Conservation (phyloP, 495 filamentous ascomycete genomes). For the Geoglossum glabrum region DNA sequence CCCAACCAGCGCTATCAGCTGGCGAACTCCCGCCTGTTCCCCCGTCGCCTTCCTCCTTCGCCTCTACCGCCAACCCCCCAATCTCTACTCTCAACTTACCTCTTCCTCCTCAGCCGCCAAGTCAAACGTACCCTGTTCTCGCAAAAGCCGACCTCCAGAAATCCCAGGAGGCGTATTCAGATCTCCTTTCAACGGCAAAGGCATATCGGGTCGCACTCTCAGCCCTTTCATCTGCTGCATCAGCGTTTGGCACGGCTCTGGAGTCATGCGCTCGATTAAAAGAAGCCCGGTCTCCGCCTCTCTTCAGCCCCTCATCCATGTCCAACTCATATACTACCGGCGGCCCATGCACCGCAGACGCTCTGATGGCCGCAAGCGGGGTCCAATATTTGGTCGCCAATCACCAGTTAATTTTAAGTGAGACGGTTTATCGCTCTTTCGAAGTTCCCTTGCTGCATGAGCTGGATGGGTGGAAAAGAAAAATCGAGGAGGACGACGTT, state of each 20-base stretch:
- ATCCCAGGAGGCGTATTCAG: conserved; percentile 38
- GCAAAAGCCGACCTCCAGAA: conserved; percentile 37
- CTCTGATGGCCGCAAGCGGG: conserved; percentile 34
- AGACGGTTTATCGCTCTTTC: conserved; percentile 43
- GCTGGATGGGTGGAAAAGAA: conserved; percentile 35
- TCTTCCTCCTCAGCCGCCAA: conserved; percentile 30
- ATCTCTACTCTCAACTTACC: conserved; percentile 35
- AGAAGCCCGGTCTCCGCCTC: conserved; percentile 30
- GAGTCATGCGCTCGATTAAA: conserved; percentile 44
- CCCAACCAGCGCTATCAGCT: background rate
- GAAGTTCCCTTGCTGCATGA: conserved; percentile 45
- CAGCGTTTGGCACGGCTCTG: conserved; percentile 37
- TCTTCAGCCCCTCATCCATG: conserved; percentile 17
- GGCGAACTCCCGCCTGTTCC: conserved; percentile 29
- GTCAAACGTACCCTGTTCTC: conserved; percentile 32
- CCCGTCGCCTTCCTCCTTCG: conserved; percentile 36
- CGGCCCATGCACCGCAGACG: conserved; percentile 36
- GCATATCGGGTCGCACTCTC: conserved; percentile 36
- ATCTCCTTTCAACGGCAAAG: conserved; percentile 37
- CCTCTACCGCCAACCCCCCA: conserved; percentile 37
- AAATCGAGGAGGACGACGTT: conserved; percentile 38
- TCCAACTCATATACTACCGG: conserved; percentile 29
- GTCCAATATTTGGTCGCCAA: conserved; percentile 44
- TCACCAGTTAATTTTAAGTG: conserved; percentile 41
- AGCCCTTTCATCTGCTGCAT: conserved; percentile 33